These are phyloP conservation scores for Leccinum variicolor DNA, from an alignment of 768 basidiomycete genomes.

Conservation along the genomic window DNA sequence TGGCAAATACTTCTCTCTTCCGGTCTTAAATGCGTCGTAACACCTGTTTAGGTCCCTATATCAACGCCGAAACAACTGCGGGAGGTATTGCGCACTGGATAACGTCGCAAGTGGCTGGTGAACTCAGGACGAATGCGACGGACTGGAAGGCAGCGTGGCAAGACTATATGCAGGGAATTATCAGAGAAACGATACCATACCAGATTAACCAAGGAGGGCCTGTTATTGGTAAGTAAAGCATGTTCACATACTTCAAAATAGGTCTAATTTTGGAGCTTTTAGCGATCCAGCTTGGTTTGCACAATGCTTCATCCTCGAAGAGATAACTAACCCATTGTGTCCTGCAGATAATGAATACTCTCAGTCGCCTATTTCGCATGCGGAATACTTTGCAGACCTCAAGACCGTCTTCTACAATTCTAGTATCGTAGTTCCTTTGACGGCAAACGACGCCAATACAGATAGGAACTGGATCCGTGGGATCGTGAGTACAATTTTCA, in stretches of 20 bases:
- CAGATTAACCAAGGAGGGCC: constrained; percentile 74
- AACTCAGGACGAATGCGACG: constrained; percentile 64
- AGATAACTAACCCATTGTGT: background rate
- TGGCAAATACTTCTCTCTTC: constrained; percentile 39
- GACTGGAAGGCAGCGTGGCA: constrained; percentile 72
- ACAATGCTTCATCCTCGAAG: background rate
- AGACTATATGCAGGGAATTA: constrained; percentile 66
- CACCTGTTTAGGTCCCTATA: constrained; percentile 38
- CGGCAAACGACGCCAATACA: constrained; percentile 68
- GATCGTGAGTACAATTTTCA: constrained; percentile 40
- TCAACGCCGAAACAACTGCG: constrained; percentile 80
- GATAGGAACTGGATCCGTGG: constrained; percentile 66
- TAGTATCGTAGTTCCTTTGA: constrained; percentile 64
- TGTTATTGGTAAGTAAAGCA: constrained; percentile 53
- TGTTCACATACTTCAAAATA: background rate
- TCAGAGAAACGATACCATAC: constrained; percentile 54
- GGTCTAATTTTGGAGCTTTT: constrained; percentile 3
- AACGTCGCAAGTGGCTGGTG: constrained; percentile 62
- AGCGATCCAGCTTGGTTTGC: constrained; percentile 58
- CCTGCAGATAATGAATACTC: constrained; percentile 70
- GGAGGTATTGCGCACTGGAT: constrained; percentile 73
- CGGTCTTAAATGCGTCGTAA: background rate
- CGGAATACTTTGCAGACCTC: constrained; percentile 63
- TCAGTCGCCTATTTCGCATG: constrained; percentile 41
- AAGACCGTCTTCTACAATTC: constrained; percentile 52